Evolutionary conservation across 352 stramenopile genomes (phyloP).

Genomic region (Hyaloperonospora brassicae): DNA sequence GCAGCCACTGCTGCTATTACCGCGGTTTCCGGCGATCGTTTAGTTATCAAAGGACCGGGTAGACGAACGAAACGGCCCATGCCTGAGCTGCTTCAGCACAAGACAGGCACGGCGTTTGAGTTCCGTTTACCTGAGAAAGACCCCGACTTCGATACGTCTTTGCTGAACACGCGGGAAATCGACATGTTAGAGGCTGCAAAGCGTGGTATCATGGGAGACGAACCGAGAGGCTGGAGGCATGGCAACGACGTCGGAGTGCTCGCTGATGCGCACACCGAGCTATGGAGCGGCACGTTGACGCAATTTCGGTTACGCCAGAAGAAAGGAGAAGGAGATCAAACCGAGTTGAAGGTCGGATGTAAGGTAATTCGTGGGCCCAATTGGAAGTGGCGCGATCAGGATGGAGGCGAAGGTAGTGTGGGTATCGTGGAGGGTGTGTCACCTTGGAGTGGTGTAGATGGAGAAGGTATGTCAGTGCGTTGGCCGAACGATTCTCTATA

Average conservation of each 20-base stretch:
- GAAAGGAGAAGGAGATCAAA: constrained; percentile 36
- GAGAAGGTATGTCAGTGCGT: constrained; percentile 83
- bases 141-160: constrained; percentile 45
- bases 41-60: constrained; percentile 37
- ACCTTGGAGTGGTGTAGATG: constrained; percentile 83
- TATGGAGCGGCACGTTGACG: constrained; percentile 72
- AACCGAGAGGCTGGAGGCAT: constrained; percentile 49
- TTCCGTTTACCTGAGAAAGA: constrained; percentile 63
- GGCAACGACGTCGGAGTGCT: constrained; percentile 71
- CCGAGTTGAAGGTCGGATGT: constrained; percentile 68
- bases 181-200: constrained; percentile 52
- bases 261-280: constrained; percentile 49
- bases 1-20: constrained; percentile 41
- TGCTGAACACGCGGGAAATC: constrained; percentile 49
- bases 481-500: constrained; percentile 86
- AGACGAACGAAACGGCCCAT: constrained; percentile 23
- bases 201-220: constrained; percentile 60
- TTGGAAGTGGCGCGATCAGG: constrained; percentile 87
- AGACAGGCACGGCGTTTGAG: constrained; percentile 41
- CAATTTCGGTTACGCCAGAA: constrained; percentile 55
- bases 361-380: constrained; percentile 86
- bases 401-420: constrained; percentile 77
- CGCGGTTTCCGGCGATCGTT: constrained; percentile 27
- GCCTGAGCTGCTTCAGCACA: constrained; percentile 24
- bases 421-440: constrained; percentile 78